Conservation (phyloP, 2,329 filamentous ascomycete species). For the Monosporascus sp. region DNA sequence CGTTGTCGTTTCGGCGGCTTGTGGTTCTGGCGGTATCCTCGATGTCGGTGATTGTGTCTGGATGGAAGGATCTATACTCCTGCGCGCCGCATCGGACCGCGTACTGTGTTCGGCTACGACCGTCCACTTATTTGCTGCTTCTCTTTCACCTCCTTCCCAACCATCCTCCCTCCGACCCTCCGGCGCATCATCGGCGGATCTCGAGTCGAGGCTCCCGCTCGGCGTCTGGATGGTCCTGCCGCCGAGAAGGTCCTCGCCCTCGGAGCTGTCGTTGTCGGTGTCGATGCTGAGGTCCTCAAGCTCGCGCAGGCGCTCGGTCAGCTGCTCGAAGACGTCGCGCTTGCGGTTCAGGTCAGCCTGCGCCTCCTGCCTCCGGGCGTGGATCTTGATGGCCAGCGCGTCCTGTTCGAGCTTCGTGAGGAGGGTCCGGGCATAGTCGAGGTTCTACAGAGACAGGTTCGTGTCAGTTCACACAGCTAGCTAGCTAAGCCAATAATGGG, state of each 20-base stretch:
- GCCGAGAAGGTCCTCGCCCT: constrained; percentile 52
- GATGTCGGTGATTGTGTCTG: constrained; percentile 1
- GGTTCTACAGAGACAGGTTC: constrained; percentile 44
- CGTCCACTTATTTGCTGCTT: constrained; percentile 15
- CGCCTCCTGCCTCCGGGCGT: constrained; percentile 51
- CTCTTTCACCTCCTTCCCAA: constrained; percentile 3
- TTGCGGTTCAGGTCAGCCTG: constrained; percentile 61
- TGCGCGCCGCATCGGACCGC: not conserved
- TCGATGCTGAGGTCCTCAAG: constrained; percentile 54
- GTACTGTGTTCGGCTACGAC: constrained; percentile 8
- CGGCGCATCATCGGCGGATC: constrained; percentile 5
- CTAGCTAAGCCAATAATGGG: no score
- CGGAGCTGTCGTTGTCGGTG: constrained; percentile 36
- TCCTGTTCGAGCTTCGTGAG: constrained; percentile 69
- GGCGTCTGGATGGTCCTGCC: constrained; percentile 47
- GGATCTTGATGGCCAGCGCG: constrained; percentile 52
- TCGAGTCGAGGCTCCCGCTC: constrained; percentile 45
- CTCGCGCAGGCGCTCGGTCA: constrained; percentile 63
- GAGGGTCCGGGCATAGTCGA: constrained; percentile 64
- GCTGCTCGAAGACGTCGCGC: constrained; percentile 58
- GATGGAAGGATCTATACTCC: not conserved
- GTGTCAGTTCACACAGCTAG: constrained; percentile 1
- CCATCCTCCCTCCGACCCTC: constrained; percentile 1
- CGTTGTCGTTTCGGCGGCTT: constrained; percentile 7
- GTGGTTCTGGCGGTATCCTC: constrained; percentile 2